Evolutionary conservation across 805 yeast genomes (phyloP).

Genomic region (Candida qinlingensis): DNA sequence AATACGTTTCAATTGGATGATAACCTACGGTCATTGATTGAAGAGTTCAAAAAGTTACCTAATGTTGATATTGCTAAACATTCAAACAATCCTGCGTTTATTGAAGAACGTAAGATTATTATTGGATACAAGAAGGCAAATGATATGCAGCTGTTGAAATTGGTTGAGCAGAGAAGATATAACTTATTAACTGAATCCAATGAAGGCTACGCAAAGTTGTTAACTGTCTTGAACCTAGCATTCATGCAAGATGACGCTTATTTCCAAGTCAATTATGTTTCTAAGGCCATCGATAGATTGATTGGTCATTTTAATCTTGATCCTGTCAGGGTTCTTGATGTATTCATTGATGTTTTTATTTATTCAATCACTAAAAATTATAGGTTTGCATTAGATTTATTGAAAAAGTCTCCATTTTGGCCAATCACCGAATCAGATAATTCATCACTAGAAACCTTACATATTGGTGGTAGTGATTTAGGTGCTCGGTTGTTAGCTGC

Average conservation of each 20-base stretch:
- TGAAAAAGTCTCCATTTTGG: constrained; percentile 65
- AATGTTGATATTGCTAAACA: constrained; percentile 13
- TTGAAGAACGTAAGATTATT: constrained; percentile 27
- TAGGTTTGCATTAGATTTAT: constrained; percentile 42
- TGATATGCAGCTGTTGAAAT: not conserved
- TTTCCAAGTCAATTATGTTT: constrained; percentile 38
- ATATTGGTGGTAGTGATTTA: constrained; percentile 47
- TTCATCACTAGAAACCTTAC: constrained; percentile 29
- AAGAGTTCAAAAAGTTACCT: constrained; percentile 23
- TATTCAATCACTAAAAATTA: constrained; percentile 39
- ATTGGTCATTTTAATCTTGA: constrained; percentile 78
- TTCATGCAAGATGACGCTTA: constrained; percentile 35
- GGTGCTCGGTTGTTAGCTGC: constrained; percentile 53
- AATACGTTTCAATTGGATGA: constrained; percentile 24
- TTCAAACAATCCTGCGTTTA: constrained; percentile 28
- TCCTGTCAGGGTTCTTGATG: constrained; percentile 61
- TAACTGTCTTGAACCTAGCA: constrained; percentile 42
- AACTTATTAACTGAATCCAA: constrained; percentile 68
- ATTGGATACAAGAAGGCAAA: constrained; percentile 4
- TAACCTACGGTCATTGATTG: constrained; percentile 21
- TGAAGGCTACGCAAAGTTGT: constrained; percentile 70
- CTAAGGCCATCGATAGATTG: constrained; percentile 45
- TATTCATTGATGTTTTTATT: constrained; percentile 50
- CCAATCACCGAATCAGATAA: constrained; percentile 36
- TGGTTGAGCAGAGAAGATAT: constrained; percentile 42